Base-by-base conservation (phyloP, 345 rosid genomes). In the Dipteronia dyeriana region DNA sequence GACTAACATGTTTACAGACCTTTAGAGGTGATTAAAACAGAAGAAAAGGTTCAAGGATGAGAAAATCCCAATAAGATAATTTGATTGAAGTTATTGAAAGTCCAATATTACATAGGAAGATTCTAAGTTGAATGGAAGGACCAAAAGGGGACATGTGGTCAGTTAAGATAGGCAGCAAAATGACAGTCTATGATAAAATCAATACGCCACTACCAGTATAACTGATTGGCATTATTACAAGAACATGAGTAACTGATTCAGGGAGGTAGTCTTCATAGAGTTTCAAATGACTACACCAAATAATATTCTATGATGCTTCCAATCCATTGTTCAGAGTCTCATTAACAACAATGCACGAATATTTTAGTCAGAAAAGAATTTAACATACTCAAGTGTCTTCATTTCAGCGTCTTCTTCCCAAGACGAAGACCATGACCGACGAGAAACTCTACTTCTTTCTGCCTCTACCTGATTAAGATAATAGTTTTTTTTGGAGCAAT, bases 361-460 rank as follows among this genome's bases (percentile, higher is more conserved):
- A 45, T 16, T 29, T 34, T 26, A 71, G 10, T 47, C 25, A 45
- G 38, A 65, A 59, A 59, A 41, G 29, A 62, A 80, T 61, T 20
- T 16, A 47, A 82, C 95, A 54, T 91, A 96, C 99, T 94, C 99
- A 2, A 94, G 97, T 57, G 88, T 91, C 87, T 89, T 96, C 82
- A 96, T 89, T 87, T 96, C 98, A 66, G 95, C 59, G 66, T 96
- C 97, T 81, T 96, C 99, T 78, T 94, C 98, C 99, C 99, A 96
- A 72, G 91, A 87, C 54, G 92, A 79, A 8, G 92, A 79, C 12
- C 90, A 91, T 70, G 91, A 76, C 49, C 95, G 91, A 20, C 92
- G 91, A 4, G 97, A 76, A 80, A 89, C 89, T 81, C 91, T 96
- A 85, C 85, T 83, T 86, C 90, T 92, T 89, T 96, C 98, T 77